A percentile compares a stretch with the other conserved stretches of the same genome.
phyloP scores from a whole-genome alignment of 768 basidiomycete species.

The Holtermanniella nyarrowii region DNA sequence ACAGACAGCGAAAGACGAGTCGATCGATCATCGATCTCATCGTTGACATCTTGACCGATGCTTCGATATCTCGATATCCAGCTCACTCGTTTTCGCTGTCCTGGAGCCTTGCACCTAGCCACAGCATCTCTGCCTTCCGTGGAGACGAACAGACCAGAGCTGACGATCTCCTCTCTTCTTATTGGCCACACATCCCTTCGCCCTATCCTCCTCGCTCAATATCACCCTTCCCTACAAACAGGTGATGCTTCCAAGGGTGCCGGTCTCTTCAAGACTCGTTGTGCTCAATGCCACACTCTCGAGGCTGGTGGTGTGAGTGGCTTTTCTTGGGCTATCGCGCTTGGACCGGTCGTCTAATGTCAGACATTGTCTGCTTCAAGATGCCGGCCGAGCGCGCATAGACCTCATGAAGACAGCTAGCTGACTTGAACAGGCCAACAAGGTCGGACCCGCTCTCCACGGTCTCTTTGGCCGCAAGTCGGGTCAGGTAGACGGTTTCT shows the following conservation, averaged over 20 bases:
- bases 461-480: slow-evolving; percentile 61
- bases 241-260: slow-evolving; percentile 89
- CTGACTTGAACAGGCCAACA: slow-evolving; percentile 10
- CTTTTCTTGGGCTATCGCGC: slow-evolving; percentile 7
- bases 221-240: slow-evolving; percentile 22
- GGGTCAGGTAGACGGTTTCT: slow-evolving; percentile 73
- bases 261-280: slow-evolving; percentile 67
- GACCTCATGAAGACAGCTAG: not conserved
- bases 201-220: not conserved
- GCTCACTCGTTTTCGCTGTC: no score
- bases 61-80: no score
- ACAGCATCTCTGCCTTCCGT: not conserved
- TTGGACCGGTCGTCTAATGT: slow-evolving; percentile 48
- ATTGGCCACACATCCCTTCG: not conserved
- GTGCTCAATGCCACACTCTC: slow-evolving; percentile 72
- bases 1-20: no score
- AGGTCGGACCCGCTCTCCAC: slow-evolving; percentile 87
- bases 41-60: no score
- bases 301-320: slow-evolving; percentile 40
- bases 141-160: no score
- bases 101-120: not conserved
- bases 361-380: no score
- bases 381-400: not conserved
- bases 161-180: no score
- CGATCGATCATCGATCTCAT: no score